Percentiles rank a stretch among this genome's conserved stretches.
Evolutionary conservation across 257 asterid species (phyloP).

Genomic region (Solanum tarapatanum): DNA sequence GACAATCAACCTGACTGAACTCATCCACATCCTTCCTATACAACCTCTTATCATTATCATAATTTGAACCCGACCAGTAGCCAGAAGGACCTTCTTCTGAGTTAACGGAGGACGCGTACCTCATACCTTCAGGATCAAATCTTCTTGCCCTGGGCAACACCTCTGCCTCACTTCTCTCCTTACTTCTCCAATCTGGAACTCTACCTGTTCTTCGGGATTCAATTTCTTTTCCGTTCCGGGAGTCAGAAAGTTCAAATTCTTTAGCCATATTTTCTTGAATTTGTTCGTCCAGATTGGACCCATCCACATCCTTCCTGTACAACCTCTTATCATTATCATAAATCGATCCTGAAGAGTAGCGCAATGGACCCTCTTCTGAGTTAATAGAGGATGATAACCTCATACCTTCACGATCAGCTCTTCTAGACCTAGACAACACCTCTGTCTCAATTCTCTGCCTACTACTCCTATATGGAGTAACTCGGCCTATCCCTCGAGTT

Average conservation of each 20-base stretch:
- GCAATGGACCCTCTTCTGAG: neutral
- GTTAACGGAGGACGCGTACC: constrained; percentile 10
- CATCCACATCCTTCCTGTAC: neutral
- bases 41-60: constrained; percentile 19
- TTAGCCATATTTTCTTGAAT: neutral
- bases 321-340: neutral
- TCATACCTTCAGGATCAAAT: constrained; percentile 11
- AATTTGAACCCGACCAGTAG: constrained; percentile 15
- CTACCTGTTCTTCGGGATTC: constrained; percentile 9
- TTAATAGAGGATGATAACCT: neutral
- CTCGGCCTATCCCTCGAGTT: constrained; percentile 6
- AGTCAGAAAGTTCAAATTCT: constrained; percentile 7
- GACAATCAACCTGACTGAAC: constrained; percentile 16
- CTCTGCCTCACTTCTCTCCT: constrained; percentile 14
- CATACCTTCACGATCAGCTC: constrained; percentile 14
- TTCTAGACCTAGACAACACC: constrained; percentile 12
- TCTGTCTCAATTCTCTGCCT: constrained; percentile 8
- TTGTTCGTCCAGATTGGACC: neutral
- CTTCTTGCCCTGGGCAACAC: constrained; percentile 13
- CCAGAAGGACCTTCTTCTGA: constrained; percentile 26
- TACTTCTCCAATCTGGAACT: constrained; percentile 10
- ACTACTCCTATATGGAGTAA: constrained; percentile 5
- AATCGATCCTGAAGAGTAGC: neutral
- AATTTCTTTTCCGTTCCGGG: neutral
- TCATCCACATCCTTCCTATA: constrained; percentile 19